phyloP scores from a whole-genome alignment of 768 basidiomycete species.

The Suillus bovinus region DNA sequence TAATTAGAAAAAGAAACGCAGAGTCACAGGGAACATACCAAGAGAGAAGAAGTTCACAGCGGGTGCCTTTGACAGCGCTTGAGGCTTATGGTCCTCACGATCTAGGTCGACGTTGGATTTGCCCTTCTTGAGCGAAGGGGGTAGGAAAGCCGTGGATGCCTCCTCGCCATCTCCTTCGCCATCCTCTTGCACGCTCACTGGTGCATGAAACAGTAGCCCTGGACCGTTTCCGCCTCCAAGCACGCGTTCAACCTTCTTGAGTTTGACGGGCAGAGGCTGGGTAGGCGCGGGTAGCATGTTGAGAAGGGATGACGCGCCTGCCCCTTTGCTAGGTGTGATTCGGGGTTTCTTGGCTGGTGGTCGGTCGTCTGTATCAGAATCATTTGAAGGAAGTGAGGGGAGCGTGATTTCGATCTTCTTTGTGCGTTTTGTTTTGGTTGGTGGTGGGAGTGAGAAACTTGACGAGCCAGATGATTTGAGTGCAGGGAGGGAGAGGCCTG shows the following conservation, averaged over 20 bases:
- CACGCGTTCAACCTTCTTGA: conserved; percentile 47
- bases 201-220: conserved; percentile 58
- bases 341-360: conserved; percentile 63
- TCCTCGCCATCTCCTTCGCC: conserved; percentile 25
- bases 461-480: conserved; percentile 28
- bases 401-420: conserved; percentile 45
- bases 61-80: conserved; percentile 28
- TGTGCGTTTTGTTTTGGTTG: conserved; percentile 40
- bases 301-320: conserved; percentile 63
- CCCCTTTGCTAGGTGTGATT: conserved; percentile 37
- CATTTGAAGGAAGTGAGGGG: conserved; percentile 29
- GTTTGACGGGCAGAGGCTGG: conserved; percentile 41
- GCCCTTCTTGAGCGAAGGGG: conserved; percentile 60
- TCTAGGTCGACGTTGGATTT: conserved; percentile 59
- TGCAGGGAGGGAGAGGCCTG: conserved; percentile 37
- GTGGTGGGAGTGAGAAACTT: conserved; percentile 32
- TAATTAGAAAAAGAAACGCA: not conserved
- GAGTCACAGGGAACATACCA: conserved; percentile 37
- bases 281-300: conserved; percentile 79
- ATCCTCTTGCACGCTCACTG: conserved; percentile 19
- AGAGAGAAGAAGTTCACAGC: conserved; percentile 70
- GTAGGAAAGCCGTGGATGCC: conserved; percentile 52
- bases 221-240: conserved; percentile 65
- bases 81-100: conserved; percentile 22
- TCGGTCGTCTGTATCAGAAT: conserved; percentile 46